Base-by-base conservation (phyloP, 2,329 filamentous ascomycete genomes). In the Cercospora brassicicola region DNA sequence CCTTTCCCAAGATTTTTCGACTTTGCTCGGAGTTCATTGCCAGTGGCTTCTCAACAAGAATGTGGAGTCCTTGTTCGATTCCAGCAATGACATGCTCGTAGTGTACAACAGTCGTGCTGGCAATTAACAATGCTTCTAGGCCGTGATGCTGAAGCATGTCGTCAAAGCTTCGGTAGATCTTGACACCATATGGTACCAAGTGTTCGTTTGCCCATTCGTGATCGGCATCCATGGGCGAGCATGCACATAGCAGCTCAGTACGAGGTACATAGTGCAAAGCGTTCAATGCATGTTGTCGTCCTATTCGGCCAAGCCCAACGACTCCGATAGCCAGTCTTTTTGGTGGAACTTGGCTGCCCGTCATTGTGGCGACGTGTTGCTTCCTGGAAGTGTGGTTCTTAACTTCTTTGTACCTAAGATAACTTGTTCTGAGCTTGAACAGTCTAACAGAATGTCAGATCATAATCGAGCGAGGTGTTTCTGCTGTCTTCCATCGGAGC, bases 21-120 rank as follows among this genome's bases (percentile, higher is more conserved):
- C 66, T 67, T 33, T 68, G 61, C 18, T 67, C 60, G 2, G 67
- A 64, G 20, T 68, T 68, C 69, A 71, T 71, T 2, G 65, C 77
- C 11, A 82, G 70, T 3, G 81, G 81, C 72, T 82, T 88, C 79
- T 88, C 86, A 69, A 85, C 88, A 8, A 88, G 76, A 0, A 88
- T 85, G 69, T 88, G 86, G 67, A 84, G 80, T 36, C 84, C 82
- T 10, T 80, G 80, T 56, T 85, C 75, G 56, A 88, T 86, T 8
- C 85, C 85, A 69, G 84, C 82, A 72, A 87, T 84, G 3, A 85
- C 83, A 72, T 88, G 84, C 69, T 86, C 82, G 0, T 85, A 85
- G 70, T 89, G 87, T 2, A 84, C 84, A 1, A 82, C 85, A 0
- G 84, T 85, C 6, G 84, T 86, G 0, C 82, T 85, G 1, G 84